phyloP scores from a whole-genome alignment of 2,329 filamentous ascomycete species.

The Curvularia eragrostidis region DNA sequence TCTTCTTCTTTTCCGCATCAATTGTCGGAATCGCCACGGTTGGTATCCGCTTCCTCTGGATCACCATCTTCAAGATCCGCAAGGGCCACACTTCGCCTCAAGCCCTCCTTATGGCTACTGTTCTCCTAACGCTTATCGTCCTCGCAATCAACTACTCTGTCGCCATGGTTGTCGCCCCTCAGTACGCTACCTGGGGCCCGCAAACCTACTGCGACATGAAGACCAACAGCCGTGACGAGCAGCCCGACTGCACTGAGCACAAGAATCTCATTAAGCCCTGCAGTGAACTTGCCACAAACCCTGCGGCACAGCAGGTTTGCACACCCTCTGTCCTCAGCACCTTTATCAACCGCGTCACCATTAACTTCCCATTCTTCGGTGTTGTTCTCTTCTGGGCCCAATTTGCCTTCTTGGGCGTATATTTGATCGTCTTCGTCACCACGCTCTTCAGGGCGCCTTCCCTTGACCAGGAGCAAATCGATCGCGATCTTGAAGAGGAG shows the following conservation, averaged over 20 bases:
- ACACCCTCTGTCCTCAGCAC: constrained; percentile 91
- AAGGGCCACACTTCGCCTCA: constrained; percentile 90
- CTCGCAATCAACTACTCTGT: constrained; percentile 92
- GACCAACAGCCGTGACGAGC: constrained; percentile 65
- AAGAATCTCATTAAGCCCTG: constrained; percentile 79
- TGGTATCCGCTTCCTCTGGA: constrained; percentile 95
- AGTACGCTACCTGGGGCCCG: constrained; percentile 92
- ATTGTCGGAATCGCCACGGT: constrained; percentile 85
- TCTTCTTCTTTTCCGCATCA: constrained; percentile 88
- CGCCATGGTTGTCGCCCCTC: constrained; percentile 91
- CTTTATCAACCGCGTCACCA: constrained; percentile 88
- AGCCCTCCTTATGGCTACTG: constrained; percentile 87
- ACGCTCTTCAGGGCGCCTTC: constrained; percentile 81
- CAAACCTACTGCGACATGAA: constrained; percentile 90
- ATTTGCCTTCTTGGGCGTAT: constrained; percentile 85
- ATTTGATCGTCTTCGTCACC: constrained; percentile 79
- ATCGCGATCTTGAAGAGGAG: constrained; percentile 87
- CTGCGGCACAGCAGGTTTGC: constrained; percentile 79
- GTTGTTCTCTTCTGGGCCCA: constrained; percentile 95
- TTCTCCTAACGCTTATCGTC: constrained; percentile 87
- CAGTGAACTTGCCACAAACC: constrained; percentile 74
- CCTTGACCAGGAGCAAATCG: constrained; percentile 76
- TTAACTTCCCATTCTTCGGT: constrained; percentile 96
- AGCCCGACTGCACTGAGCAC: constrained; percentile 77
- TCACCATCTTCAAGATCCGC: constrained; percentile 89